These are phyloP conservation scores for Allium sativum DNA, from an alignment of 106 monocot species.

Conservation along the genomic window DNA sequence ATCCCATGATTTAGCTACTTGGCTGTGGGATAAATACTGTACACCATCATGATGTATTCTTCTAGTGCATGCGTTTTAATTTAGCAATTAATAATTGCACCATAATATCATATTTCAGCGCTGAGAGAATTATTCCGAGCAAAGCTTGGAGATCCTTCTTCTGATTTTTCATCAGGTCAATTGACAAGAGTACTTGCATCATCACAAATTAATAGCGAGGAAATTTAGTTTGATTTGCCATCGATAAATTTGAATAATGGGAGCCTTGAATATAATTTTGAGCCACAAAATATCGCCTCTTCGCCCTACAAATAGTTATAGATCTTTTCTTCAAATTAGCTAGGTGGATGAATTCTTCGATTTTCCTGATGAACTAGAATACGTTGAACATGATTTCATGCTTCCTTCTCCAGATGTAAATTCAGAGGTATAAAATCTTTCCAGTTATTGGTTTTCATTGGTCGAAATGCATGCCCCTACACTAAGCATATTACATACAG, in stretches of 20 bases:
- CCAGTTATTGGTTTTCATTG: too few species aligned
- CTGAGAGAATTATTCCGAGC: slow-evolving; percentile 87
- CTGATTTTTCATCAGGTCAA: slow-evolving; percentile 64
- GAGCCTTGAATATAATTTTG: slow-evolving; percentile 20
- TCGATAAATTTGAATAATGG: slow-evolving; percentile 16
- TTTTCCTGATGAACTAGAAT: slow-evolving; percentile 64
- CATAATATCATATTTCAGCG: slow-evolving; percentile 49
- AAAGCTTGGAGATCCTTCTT: slow-evolving; percentile 39
- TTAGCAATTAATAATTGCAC: too few species aligned
- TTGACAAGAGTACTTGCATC: slow-evolving; percentile 27
- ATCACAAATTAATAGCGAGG: slow-evolving; percentile 23
- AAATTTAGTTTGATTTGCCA: slow-evolving; percentile 30
- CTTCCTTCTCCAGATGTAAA: slow-evolving; percentile 35
- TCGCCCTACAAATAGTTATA: slow-evolving; percentile 18
- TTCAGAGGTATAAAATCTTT: too few species aligned
- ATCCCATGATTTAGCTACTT: too few species aligned
- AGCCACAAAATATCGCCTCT: slow-evolving; percentile 17
- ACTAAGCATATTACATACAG: too few species aligned
- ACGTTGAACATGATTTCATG: slow-evolving; percentile 26
- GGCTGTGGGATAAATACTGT: too few species aligned
- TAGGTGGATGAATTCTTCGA: slow-evolving; percentile 94
- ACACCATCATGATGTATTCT: too few species aligned
- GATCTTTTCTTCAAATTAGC: slow-evolving; percentile 72
- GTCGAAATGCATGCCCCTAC: too few species aligned
- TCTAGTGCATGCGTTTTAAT: slow-evolving; percentile 1